Percentiles rank a stretch among this genome's conserved stretches.
Evolutionary conservation across 2,329 filamentous ascomycete species (phyloP).

Genomic region (Paracoccidioides lutzii): DNA sequence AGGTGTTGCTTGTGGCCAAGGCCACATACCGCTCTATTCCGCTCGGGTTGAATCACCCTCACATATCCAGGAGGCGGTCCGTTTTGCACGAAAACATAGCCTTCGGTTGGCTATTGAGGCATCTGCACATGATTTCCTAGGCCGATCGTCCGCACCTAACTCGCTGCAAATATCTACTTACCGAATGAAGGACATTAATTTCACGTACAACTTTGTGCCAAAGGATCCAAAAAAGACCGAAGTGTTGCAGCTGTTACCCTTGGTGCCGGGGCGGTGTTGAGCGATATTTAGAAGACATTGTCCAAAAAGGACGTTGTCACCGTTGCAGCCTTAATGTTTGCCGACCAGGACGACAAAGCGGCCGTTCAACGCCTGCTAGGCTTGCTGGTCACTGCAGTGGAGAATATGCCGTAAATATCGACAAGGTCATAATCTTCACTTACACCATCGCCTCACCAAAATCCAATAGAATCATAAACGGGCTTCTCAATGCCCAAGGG

Average conservation of each 20-base stretch:
- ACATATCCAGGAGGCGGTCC: constrained; percentile 26
- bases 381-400: constrained; percentile 12
- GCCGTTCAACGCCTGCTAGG: constrained; percentile 12
- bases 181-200: constrained; percentile 22
- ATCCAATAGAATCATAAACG: constrained; percentile 11
- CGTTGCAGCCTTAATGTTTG: constrained; percentile 30
- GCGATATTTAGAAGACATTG: constrained; percentile 36
- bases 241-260: constrained; percentile 19
- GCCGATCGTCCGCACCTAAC: constrained; percentile 49
- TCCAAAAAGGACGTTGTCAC: constrained; percentile 36
- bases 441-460: constrained; percentile 12
- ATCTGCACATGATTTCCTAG: constrained; percentile 44
- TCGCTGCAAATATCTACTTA: constrained; percentile 24
- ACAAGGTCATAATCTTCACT: constrained; percentile 12
- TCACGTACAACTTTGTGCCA: constrained; percentile 20
- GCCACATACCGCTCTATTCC: constrained; percentile 27
- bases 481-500: constrained; percentile 10
- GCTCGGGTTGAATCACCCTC: constrained; percentile 20
- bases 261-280: constrained; percentile 42
- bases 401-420: too few relatives aligned
- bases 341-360: constrained; percentile 15
- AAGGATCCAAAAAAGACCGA: neutral
- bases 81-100: constrained; percentile 16
- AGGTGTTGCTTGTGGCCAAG: constrained; percentile 20
- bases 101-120: constrained; percentile 40